A percentile compares a stretch with the other conserved stretches of the same genome.
These are phyloP conservation scores for Chaetomium globosum DNA, from an alignment of 2,329 filamentous ascomycete genomes.

Conservation along the genomic window DNA sequence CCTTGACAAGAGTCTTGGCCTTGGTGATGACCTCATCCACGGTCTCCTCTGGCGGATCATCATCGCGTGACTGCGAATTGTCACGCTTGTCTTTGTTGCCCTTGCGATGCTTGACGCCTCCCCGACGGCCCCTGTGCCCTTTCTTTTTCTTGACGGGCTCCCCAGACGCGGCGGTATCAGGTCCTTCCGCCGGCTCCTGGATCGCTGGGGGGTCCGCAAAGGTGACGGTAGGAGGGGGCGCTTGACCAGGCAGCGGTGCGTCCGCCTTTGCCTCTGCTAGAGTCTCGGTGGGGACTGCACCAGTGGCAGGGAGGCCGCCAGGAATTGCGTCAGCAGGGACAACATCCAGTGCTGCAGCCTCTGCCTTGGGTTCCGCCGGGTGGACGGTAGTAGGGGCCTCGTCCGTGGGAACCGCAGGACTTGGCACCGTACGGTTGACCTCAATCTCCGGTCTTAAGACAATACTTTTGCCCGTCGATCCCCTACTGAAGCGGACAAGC, in stretches of 20 bases:
- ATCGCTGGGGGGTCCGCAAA: conserved; percentile 32
- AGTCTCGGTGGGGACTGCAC: background rate
- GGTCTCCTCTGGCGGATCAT: conserved; percentile 49
- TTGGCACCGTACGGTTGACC: conserved; percentile 22
- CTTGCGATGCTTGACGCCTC: conserved; percentile 69
- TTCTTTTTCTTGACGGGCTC: conserved; percentile 67
- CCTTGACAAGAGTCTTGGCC: conserved; percentile 59
- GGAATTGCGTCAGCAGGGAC: background rate
- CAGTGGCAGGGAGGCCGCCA: background rate
- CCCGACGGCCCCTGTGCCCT: conserved; percentile 69
- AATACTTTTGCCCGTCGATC: conserved; percentile 28
- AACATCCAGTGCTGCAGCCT: background rate
- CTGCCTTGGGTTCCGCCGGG: background rate
- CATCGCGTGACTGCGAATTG: conserved; percentile 53
- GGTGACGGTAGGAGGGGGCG: conserved; percentile 24
- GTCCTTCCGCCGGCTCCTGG: conserved; percentile 35
- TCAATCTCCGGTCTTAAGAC: conserved; percentile 18
- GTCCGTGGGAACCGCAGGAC: background rate
- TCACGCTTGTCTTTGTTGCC: conserved; percentile 54
- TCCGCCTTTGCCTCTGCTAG: conserved; percentile 2
- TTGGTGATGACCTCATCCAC: conserved; percentile 65
- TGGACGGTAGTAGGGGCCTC: background rate
- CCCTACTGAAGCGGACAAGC: conserved; percentile 45
- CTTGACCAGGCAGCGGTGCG: background rate
- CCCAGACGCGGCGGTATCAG: conserved; percentile 39